Evolutionary conservation across 495 filamentous ascomycete species (phyloP).

Genomic region (Penicillium maclennaniae): DNA sequence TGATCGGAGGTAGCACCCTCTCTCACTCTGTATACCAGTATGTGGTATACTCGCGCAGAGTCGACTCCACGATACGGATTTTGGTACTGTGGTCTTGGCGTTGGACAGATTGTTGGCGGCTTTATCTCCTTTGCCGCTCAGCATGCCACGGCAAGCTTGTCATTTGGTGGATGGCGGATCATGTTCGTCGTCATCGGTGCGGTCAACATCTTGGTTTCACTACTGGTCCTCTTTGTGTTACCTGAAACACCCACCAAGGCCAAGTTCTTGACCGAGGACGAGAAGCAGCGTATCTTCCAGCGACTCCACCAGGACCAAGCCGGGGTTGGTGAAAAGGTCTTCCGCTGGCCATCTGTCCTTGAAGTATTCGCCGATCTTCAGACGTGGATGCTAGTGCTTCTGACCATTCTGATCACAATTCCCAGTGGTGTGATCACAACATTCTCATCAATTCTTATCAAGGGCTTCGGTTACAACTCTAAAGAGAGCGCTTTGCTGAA

Average conservation of each 20-base stretch:
- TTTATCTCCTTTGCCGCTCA: constrained; percentile 60
- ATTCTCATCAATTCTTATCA: constrained; percentile 46
- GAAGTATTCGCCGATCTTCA: constrained; percentile 39
- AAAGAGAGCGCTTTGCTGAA: constrained; percentile 55
- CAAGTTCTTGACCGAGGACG: constrained; percentile 47
- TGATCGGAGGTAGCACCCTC: constrained; percentile 35
- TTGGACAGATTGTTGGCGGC: constrained; percentile 61
- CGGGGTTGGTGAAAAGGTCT: constrained; percentile 42
- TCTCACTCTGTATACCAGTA: constrained; percentile 46
- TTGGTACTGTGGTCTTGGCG: constrained; percentile 63
- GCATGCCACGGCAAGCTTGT: constrained; percentile 34
- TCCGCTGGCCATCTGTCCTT: constrained; percentile 31
- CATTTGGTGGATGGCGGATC: constrained; percentile 54
- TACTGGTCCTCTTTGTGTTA: constrained; percentile 49
- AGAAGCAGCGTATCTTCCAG: constrained; percentile 37
- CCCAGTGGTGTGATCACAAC: constrained; percentile 51
- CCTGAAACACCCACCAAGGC: constrained; percentile 52
- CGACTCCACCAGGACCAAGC: constrained; percentile 48
- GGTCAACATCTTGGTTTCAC: constrained; percentile 50
- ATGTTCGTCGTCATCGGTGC: constrained; percentile 62
- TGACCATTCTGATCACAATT: constrained; percentile 45
- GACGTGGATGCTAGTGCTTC: constrained; percentile 40
- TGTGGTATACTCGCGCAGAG: constrained; percentile 63
- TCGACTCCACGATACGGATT: constrained; percentile 58
- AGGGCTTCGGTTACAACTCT: constrained; percentile 41